Percentiles rank a stretch among this genome's conserved stretches.
Evolutionary conservation across 83 land plant species (phyloP).

Genomic region (Larix sibirica): DNA sequence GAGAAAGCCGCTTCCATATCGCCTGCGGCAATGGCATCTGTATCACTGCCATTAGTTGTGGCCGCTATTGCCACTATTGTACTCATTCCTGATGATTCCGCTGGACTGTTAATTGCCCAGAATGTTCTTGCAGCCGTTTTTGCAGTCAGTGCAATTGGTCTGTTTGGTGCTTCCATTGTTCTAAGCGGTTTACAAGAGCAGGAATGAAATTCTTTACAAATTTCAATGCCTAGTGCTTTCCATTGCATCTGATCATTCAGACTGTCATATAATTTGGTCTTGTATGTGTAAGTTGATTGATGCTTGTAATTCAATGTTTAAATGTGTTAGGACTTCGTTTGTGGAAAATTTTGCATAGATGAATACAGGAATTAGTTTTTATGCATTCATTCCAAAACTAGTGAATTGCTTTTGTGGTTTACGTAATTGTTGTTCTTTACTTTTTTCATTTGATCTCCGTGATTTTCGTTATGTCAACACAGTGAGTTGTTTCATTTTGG

Average conservation of each 20-base stretch:
- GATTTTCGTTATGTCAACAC: background rate
- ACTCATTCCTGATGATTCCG: constrained; percentile 81
- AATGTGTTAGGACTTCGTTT: background rate
- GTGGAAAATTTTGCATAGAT: background rate
- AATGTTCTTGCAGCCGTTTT: constrained; percentile 58
- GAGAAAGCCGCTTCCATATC: constrained; percentile 77
- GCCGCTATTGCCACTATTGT: constrained; percentile 72
- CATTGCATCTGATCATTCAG: background rate
- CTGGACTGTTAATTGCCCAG: constrained; percentile 66
- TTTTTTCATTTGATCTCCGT: background rate
- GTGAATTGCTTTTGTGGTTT: background rate
- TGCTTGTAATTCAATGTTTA: background rate
- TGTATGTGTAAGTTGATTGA: background rate
- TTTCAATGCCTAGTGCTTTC: background rate
- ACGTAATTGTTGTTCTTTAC: background rate
- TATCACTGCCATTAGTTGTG: constrained; percentile 74
- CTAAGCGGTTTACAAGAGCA: constrained; percentile 87
- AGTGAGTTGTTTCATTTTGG: background rate
- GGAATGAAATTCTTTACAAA: constrained; percentile 21
- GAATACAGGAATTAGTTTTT: background rate
- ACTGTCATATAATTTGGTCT: background rate
- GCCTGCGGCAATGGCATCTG: constrained; percentile 83
- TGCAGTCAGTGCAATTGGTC: constrained; percentile 62
- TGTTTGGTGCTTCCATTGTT: constrained; percentile 85
- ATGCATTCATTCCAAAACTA: background rate